Evolutionary conservation across 2,329 filamentous ascomycete species (phyloP), one percentile per base, ranked within the genome.

Genomic region (Phoma herbarum): DNA sequence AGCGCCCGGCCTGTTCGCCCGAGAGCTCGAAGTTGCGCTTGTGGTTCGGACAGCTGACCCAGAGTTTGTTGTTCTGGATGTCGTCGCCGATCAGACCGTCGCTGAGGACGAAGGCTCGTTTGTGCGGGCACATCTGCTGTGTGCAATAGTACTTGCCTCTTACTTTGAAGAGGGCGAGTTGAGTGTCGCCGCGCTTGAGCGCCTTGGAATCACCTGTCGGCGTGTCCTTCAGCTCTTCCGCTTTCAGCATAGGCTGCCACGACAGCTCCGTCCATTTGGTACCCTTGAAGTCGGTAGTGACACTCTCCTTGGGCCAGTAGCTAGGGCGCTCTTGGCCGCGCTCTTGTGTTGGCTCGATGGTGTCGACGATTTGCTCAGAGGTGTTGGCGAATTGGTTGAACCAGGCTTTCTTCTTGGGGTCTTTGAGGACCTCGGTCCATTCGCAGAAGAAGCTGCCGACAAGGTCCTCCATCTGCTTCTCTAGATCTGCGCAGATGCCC

Each of bases 101-200:
- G 0, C 90, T 90, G 25, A 97, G 86, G n/a, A 93, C 89, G 71
- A 97, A 97, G 1, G 92, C 89, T 11, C 92, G 89, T 79, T 94
- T 95, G 80, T 96, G 92, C 10, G 93, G 93, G 75, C 93, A 97
- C 93, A 97, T 97, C 74, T 97, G 92, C 79, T 97, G 93, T 14
- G 90, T 90, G 58, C 91, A 90, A 76, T 94, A 94, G 82, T 89
- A 96, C 52, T 85, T 85, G 20, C 92, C 92, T 52, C 86, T 86
- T 61, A 96, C 85, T 69, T 92, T 90, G 86, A 93, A 97, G 52
- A 97, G 81, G 8, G 93, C 92, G 2, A 97, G 84, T 77, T 97
- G 93, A 0, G 92, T 96, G 75, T 96, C 92, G 42, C 93, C 91
- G 42, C 91, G 86, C 81, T 96, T 95, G 77, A 97, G 82, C 29